These are phyloP conservation scores for Neonectria magnoliae DNA, from an alignment of 2,329 filamentous ascomycete genomes.

Conservation along the genomic window DNA sequence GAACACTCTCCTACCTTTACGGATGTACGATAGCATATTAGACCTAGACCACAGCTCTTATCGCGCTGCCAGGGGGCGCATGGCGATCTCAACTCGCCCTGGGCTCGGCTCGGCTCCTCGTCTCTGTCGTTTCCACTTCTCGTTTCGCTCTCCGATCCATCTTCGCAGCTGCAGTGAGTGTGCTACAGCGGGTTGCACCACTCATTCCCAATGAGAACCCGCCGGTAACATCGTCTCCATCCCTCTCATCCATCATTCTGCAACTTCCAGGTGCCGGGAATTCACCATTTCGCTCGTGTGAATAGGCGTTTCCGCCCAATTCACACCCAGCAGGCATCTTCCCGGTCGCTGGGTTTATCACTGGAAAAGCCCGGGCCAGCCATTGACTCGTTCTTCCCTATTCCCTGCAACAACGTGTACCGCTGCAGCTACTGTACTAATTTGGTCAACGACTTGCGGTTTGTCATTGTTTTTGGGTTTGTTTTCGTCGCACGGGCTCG, in stretches of 20 bases:
- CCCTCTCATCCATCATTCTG: background rate
- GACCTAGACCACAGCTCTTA: background rate
- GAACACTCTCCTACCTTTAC: background rate
- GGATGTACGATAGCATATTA: too few relatives aligned
- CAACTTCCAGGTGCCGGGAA: background rate
- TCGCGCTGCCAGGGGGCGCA: slow-evolving; percentile 9
- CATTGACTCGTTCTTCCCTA: background rate
- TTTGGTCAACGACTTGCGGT: background rate
- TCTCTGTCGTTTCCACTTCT: background rate
- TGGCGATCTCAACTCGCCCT: slow-evolving; percentile 4
- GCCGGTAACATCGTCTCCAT: background rate
- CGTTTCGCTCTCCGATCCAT: background rate
- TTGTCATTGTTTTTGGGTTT: background rate
- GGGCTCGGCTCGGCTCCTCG: background rate
- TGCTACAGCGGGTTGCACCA: background rate
- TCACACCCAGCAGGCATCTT: background rate
- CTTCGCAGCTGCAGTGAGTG: background rate
- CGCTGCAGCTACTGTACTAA: background rate
- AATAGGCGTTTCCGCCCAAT: background rate
- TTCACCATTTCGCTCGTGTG: background rate
- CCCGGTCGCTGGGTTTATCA: background rate
- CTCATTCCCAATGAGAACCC: background rate
- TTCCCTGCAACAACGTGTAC: background rate
- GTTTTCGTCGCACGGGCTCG: background rate
- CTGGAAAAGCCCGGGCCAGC: background rate